Conservation (phyloP, 805 yeast species). For the Debaryomyces castellii region DNA sequence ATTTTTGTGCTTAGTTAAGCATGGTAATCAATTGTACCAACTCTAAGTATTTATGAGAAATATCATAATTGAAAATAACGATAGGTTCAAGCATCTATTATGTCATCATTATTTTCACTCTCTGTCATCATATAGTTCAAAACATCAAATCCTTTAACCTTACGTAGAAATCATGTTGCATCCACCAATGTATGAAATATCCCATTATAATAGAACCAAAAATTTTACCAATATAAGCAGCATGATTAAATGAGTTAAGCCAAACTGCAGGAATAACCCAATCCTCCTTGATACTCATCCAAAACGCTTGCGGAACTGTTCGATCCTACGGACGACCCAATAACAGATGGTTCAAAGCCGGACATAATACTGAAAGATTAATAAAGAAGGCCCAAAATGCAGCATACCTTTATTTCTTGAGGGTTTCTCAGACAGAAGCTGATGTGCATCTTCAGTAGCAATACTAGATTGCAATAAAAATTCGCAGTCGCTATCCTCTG, state of each 20-base stretch:
- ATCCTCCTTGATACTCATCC: background rate
- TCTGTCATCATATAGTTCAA: background rate
- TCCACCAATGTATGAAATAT: background rate
- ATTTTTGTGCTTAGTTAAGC: no score
- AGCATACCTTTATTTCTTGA: background rate
- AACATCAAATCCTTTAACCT: background rate
- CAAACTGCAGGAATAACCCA: background rate
- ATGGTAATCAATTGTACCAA: no score
- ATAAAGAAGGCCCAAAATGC: no score
- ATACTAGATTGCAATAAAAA: no score
- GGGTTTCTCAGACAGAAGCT: background rate
- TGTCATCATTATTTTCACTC: no score
- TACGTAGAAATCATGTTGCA: no score
- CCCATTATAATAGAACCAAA: background rate
- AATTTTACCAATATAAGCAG: background rate
- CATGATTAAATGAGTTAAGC: background rate
- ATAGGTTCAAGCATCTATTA: no score
- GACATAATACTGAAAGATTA: background rate
- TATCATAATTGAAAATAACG: no score
- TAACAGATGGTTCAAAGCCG: background rate
- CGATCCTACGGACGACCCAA: background rate
- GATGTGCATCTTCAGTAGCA: background rate
- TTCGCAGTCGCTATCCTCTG: background rate
- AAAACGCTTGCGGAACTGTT: background rate
- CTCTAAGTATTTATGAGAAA: no score